phyloP scores from a whole-genome alignment of 768 basidiomycete species.

The Serpula lacrymans region DNA sequence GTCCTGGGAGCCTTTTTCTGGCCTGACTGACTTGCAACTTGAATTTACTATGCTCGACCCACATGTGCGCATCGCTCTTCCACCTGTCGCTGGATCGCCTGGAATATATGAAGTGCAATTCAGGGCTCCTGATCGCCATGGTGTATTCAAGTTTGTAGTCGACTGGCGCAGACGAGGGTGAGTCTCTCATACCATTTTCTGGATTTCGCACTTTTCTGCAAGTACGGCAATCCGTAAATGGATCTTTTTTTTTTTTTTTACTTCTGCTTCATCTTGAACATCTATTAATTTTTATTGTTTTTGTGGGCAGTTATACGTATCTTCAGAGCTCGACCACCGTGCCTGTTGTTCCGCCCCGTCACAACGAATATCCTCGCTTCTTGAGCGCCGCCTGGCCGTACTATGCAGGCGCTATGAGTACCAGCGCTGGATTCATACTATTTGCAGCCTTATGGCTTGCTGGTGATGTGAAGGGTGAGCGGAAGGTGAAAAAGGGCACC shows the following conservation, averaged over 20 bases:
- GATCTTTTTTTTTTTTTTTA: slow-evolving; percentile 1
- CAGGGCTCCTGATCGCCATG: slow-evolving; percentile 91
- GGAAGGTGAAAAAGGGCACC: slow-evolving; percentile 45
- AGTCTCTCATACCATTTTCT: slow-evolving; percentile 24
- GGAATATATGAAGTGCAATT: slow-evolving; percentile 81
- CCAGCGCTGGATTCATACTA: slow-evolving; percentile 77
- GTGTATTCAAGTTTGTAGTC: slow-evolving; percentile 96
- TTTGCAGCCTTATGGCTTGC: slow-evolving; percentile 88
- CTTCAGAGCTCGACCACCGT: slow-evolving; percentile 73
- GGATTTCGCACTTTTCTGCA: neutral
- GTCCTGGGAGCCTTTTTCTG: slow-evolving; percentile 71
- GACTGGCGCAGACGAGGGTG: slow-evolving; percentile 89
- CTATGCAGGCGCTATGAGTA: slow-evolving; percentile 88
- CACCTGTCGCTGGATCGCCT: slow-evolving; percentile 49
- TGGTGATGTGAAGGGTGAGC: slow-evolving; percentile 68
- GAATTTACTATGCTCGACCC: slow-evolving; percentile 99
- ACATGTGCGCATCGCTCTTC: slow-evolving; percentile 80
- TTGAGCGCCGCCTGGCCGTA: slow-evolving; percentile 96
- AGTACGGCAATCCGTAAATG: neutral
- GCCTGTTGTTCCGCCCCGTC: slow-evolving; percentile 87
- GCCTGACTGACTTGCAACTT: slow-evolving; percentile 77
- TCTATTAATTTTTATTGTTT: neutral
- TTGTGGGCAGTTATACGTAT: slow-evolving; percentile 58
- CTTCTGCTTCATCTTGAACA: neutral
- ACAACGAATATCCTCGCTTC: slow-evolving; percentile 95